These are phyloP conservation scores for Luvunga scandens DNA, from an alignment of 345 rosid species.

Conservation along the genomic window DNA sequence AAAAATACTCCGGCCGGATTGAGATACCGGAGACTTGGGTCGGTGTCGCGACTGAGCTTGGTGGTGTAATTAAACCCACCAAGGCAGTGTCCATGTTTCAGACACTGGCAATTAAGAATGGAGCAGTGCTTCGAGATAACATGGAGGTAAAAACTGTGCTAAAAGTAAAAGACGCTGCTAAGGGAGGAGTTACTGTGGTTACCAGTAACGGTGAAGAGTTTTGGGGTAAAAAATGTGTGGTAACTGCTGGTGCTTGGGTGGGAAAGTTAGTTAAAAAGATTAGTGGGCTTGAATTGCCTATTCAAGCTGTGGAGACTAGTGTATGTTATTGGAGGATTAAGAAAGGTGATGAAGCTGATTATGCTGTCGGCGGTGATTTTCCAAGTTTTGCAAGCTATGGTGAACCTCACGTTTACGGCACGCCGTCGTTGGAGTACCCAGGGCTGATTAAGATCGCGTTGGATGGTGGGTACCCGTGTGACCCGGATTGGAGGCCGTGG, in stretches of 20 bases:
- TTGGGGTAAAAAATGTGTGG: slow-evolving; percentile 60
- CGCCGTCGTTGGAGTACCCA: slow-evolving; percentile 82
- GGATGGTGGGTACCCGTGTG: slow-evolving; percentile 61
- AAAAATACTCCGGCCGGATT: slow-evolving; percentile 47
- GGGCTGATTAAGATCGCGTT: slow-evolving; percentile 68
- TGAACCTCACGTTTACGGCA: slow-evolving; percentile 57
- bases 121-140: slow-evolving; percentile 64
- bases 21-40: slow-evolving; percentile 71
- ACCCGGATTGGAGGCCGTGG: slow-evolving; percentile 91
- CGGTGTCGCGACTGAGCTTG: slow-evolving; percentile 57
- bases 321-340: slow-evolving; percentile 81
- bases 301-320: slow-evolving; percentile 54
- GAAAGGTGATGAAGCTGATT: slow-evolving; percentile 55
- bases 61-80: slow-evolving; percentile 83
- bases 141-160: slow-evolving; percentile 45
- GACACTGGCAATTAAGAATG: slow-evolving; percentile 50
- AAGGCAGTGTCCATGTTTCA: slow-evolving; percentile 95
- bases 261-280: slow-evolving; percentile 53
- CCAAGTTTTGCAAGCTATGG: slow-evolving; percentile 77
- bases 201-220: slow-evolving; percentile 43
- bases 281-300: slow-evolving; percentile 51
- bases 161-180: slow-evolving; percentile 29
- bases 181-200: slow-evolving; percentile 47
- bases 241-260: slow-evolving; percentile 83
- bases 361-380: slow-evolving; percentile 47